Base-by-base conservation (phyloP, 306 rosid genomes). In the Quercus mongolica region DNA sequence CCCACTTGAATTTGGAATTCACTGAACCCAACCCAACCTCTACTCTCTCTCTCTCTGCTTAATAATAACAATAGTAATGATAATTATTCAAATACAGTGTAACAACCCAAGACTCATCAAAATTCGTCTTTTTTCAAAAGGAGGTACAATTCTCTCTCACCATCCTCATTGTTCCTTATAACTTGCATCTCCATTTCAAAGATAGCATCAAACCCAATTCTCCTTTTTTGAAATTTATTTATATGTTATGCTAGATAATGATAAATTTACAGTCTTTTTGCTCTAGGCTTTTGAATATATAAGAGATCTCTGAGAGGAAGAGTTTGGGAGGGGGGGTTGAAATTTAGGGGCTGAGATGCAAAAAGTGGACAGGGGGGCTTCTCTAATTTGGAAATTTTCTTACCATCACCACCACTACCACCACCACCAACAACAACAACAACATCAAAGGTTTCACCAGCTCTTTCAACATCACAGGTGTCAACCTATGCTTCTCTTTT, bases 1-100 rank as follows among this genome's bases (percentile, higher is more conserved):
- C 88, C 90, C 88, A 82, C 90, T 77, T 85, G 78, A 26, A 14
- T 26, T 23, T 71, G 33, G 69, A 64, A 80, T 87, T 82, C 88
- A 87, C 87, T 82, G 90, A 87, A 87, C 81, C 85, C 78, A 82
- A 17, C 64, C 78, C 18, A 49, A 12, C 14, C 54, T 49, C 35
- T 28, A 38, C 46, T 7, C 11, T 7, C 46, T 21, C 35, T 18
- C 18, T 62, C 74, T n/a, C 21, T 18, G 2, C 31, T 31, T 4
- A 52, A 65, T 23, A 54, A 25, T 52, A 6, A 68, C 52, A 58
- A 61, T 67, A 13, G 58, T 59, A 12, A 73, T 5, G 8, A 6
- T 8, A n/a, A 77, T 69, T 19, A 41, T 71, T 28, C 72, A 79
- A 65, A 76, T 79, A 76, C 84, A 72, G 61, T 44, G 73, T 57